Evolutionary conservation across 2,329 filamentous ascomycete genomes (phyloP).

Genomic region (Mycogone perniciosa): DNA sequence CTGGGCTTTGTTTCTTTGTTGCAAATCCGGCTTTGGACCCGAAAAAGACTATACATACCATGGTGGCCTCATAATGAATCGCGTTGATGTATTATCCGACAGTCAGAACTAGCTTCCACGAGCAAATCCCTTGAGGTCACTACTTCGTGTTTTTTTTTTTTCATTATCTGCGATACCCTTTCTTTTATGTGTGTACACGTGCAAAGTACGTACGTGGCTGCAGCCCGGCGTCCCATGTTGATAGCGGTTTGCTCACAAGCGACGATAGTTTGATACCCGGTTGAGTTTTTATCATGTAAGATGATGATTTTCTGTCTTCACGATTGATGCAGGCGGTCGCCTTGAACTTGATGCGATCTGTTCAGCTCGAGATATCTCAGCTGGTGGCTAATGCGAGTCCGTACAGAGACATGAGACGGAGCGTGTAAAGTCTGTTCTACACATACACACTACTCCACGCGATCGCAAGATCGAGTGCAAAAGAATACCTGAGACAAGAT

Average conservation of each 20-base stretch:
- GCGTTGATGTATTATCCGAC: background rate
- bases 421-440: background rate
- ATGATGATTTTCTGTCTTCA: background rate
- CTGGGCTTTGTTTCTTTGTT: background rate
- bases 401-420: background rate
- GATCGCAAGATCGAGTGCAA: background rate
- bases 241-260: background rate
- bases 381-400: background rate
- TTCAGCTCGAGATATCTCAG: background rate
- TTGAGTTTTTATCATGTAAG: background rate
- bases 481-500: background rate
- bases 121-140: background rate
- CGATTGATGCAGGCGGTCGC: background rate
- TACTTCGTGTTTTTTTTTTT: background rate
- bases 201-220: background rate
- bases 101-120: background rate
- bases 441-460: constrained; percentile 1
- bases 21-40: background rate
- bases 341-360: background rate
- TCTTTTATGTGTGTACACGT: background rate
- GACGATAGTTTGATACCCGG: background rate
- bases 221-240: background rate
- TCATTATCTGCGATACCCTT: background rate
- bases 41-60: background rate
- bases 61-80: background rate